These are phyloP conservation scores for Dioscorea dumetorum DNA, from an alignment of 106 monocot species.

Conservation along the genomic window DNA sequence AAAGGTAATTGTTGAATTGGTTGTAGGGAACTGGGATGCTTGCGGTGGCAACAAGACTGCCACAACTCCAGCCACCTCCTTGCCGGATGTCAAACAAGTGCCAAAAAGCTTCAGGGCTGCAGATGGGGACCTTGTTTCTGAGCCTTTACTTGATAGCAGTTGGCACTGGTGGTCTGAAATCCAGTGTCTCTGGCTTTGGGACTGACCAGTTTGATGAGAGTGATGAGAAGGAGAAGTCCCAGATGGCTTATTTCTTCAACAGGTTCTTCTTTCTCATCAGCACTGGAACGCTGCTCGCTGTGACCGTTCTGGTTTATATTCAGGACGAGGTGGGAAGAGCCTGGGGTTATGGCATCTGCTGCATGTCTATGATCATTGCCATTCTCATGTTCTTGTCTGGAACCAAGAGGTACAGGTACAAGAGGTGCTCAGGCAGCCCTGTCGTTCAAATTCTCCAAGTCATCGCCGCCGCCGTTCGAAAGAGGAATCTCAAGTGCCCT, in stretches of 20 bases:
- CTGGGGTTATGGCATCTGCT: constrained; percentile 77
- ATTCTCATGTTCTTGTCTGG: constrained; percentile 44
- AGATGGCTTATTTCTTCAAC: constrained; percentile 64
- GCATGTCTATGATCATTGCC: constrained; percentile 43
- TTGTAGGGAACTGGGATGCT: constrained; percentile 48
- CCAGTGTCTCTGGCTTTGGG: constrained; percentile 70
- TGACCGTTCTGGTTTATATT: constrained; percentile 67
- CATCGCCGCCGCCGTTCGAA: constrained; percentile 32
- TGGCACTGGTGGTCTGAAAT: constrained; percentile 72
- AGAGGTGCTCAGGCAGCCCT: constrained; percentile 53
- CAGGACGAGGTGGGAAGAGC: constrained; percentile 66
- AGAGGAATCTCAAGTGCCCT: constrained; percentile 32
- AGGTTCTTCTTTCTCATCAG: constrained; percentile 78
- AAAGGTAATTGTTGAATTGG: too few species aligned
- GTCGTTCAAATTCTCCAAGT: constrained; percentile 62
- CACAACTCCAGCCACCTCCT: constrained; percentile 48
- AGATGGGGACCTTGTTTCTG: constrained; percentile 41
- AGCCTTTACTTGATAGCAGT: constrained; percentile 61
- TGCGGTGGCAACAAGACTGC: constrained; percentile 31
- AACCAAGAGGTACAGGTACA: constrained; percentile 57
- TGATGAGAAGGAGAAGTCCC: constrained; percentile 44
- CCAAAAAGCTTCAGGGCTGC: constrained; percentile 25
- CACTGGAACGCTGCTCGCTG: constrained; percentile 52
- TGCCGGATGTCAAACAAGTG: constrained; percentile 18
- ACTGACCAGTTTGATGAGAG: constrained; percentile 76